Base-by-base conservation (phyloP, 106 monocot species). In the Allium cepa region DNA sequence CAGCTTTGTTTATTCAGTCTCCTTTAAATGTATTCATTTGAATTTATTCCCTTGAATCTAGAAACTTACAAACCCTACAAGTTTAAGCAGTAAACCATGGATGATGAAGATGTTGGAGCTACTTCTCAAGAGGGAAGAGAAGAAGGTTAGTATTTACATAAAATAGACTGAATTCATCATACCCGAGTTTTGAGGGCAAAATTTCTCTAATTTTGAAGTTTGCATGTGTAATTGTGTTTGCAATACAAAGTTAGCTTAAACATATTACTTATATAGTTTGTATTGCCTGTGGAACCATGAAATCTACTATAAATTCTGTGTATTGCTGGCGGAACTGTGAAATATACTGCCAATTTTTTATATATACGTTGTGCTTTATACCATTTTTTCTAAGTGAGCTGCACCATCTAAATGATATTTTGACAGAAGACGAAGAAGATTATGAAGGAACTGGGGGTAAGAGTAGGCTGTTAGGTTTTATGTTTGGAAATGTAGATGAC, bases 401-500 rank as follows among this genome's bases (percentile, higher is more conserved):
- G 10, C 8, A 14, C 6, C 11, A 46, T 10, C 22, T 7, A 8
- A 3, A 18, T 15, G 45, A 28, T 66, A 64, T 14, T 53, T 14
- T 77, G 62, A 18, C 75, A 87, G 94, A 90, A 72, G 92, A 93
- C 7, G 87, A 90, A 13, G 87, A 88, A 12, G 85, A 93, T 18
- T 84, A 92, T 56, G 96, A 97, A 50, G 99, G 92, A 18, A 53
- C n/a, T 65, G 77, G 72, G 49, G 80, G 84, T 14, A 82, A 76
- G 49, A 87, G 72, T 71, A 79, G 79, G 13, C 71, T 99, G 6
- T 70, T 99, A 49, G 99, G 99, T 11, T 99, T 99, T 79, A 99
- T 99, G 99, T 99, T 99, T 73, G 99, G 99, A 46, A 99, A 99
- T 70, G 92, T 99, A 56, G 92, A 87, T 71, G 59, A 76, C 74